Percentiles rank a stretch among this genome's conserved stretches.
These are phyloP conservation scores for Trichophyton simii DNA, from an alignment of 2,329 filamentous ascomycete species.

Conservation along the genomic window DNA sequence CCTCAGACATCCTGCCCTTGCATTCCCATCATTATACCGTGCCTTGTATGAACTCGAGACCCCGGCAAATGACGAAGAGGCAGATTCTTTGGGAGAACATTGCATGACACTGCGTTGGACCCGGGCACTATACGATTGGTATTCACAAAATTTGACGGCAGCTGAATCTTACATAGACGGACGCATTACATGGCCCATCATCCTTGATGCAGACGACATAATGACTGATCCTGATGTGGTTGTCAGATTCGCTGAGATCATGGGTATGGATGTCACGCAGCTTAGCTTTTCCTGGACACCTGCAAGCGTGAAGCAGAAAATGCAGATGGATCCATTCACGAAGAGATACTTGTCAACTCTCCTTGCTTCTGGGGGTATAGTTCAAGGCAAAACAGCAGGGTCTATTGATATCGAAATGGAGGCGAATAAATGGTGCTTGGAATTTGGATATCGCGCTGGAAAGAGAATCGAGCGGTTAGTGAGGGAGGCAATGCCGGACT, in stretches of 20 bases:
- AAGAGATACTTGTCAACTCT: slow-evolving; percentile 21
- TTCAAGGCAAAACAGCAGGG: slow-evolving; percentile 21
- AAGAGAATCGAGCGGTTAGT: slow-evolving; percentile 19
- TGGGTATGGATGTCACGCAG: slow-evolving; percentile 23
- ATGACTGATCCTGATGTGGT: slow-evolving; percentile 25
- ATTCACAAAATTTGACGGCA: slow-evolving; percentile 15
- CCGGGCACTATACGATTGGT: slow-evolving; percentile 27
- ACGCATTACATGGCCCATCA: slow-evolving; percentile 15
- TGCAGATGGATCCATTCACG: neutral
- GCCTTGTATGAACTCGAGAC: neutral
- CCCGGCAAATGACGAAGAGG: neutral
- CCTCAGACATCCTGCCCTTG: slow-evolving; percentile 29
- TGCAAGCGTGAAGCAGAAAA: slow-evolving; percentile 1
- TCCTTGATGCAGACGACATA: slow-evolving; percentile 30
- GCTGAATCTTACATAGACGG: neutral
- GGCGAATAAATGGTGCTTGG: slow-evolving; percentile 25
- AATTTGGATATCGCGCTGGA: slow-evolving; percentile 23
- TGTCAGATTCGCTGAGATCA: slow-evolving; percentile 17
- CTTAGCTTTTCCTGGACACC: slow-evolving; percentile 23
- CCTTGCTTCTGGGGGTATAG: slow-evolving; percentile 22
- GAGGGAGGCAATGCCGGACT: slow-evolving; percentile 27
- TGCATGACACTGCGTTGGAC: slow-evolving; percentile 23
- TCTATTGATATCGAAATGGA: slow-evolving; percentile 25
- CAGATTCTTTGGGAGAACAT: neutral
- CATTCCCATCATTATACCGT: slow-evolving; percentile 28